These are phyloP conservation scores for Sporothrix dimorphospora DNA, from an alignment of 2,329 filamentous ascomycete species.

Conservation along the genomic window DNA sequence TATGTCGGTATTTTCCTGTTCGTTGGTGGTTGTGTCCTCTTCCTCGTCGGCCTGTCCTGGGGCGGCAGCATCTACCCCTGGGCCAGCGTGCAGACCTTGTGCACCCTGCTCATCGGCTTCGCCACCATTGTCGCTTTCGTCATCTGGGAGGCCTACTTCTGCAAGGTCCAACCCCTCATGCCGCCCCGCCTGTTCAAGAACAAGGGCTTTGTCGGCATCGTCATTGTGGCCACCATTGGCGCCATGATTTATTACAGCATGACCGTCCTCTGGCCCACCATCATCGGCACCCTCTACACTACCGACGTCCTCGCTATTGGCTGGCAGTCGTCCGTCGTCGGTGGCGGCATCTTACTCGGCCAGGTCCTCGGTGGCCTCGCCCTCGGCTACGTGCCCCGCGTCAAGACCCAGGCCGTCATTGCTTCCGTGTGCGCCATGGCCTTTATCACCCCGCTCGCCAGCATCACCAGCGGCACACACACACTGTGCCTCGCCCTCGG, in stretches of 20 bases:
- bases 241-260: constrained; percentile 52
- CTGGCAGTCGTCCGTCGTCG: constrained; percentile 48
- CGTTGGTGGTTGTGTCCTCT: constrained; percentile 46
- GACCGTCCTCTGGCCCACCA: constrained; percentile 50
- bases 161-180: constrained; percentile 46
- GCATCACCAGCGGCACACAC: constrained; percentile 39
- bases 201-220: constrained; percentile 45
- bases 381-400: constrained; percentile 44
- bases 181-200: constrained; percentile 49
- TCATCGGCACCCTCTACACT: constrained; percentile 48
- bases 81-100: constrained; percentile 45
- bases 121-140: constrained; percentile 43
- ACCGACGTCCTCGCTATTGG: constrained; percentile 45
- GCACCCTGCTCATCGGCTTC: constrained; percentile 46
- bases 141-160: constrained; percentile 45
- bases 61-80: constrained; percentile 49
- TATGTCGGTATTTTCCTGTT: constrained; percentile 50
- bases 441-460: constrained; percentile 42
- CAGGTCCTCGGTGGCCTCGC: constrained; percentile 44
- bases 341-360: constrained; percentile 48
- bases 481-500: constrained; percentile 42
- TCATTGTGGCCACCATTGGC: constrained; percentile 46
- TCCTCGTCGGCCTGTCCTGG: constrained; percentile 50
- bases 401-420: constrained; percentile 43
- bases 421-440: constrained; percentile 40